Conservation (phyloP, 1,284 basidiomycete genomes). For the Irpex sp. region DNA sequence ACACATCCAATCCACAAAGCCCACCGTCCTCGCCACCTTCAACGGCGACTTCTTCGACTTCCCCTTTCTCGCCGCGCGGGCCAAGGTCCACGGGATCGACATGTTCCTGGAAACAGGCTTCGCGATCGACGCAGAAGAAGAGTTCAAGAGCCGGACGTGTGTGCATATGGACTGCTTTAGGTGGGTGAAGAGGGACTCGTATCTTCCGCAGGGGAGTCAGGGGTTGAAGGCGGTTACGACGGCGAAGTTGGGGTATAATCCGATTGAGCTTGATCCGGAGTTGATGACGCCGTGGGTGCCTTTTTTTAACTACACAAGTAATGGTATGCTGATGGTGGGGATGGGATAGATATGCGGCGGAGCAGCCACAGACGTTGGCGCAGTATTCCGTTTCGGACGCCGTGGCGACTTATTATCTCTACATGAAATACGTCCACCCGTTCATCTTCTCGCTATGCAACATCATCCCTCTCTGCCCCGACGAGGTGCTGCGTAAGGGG, state of each 20-base stretch:
- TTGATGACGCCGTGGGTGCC: slow-evolving; percentile 90
- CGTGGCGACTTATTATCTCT: slow-evolving; percentile 98
- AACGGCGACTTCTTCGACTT: slow-evolving; percentile 99
- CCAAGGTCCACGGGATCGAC: slow-evolving; percentile 88
- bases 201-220: slow-evolving; percentile 97
- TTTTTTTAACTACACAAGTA: too few species aligned
- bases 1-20: slow-evolving; percentile 89
- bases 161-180: slow-evolving; percentile 99
- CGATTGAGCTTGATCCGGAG: slow-evolving; percentile 97
- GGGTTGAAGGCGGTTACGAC: slow-evolving; percentile 98
- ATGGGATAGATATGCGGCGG: slow-evolving; percentile 79
- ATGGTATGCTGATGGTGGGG: too few species aligned
- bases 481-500: slow-evolving; percentile 95
- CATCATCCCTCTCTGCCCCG: slow-evolving; percentile 96
- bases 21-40: slow-evolving; percentile 97
- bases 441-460: slow-evolving; percentile 99
- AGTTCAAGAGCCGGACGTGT: slow-evolving; percentile 92
- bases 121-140: slow-evolving; percentile 85
- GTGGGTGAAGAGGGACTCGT: slow-evolving; percentile 99
- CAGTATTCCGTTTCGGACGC: slow-evolving; percentile 99
- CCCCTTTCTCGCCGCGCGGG: slow-evolving; percentile 90
- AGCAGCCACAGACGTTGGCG: slow-evolving; percentile 92
- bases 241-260: slow-evolving; percentile 94
- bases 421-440: slow-evolving; percentile 99
- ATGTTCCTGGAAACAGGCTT: slow-evolving; percentile 97